Conservation (phyloP, 192 early-diverging fungal genomes). For the Podila clonocystis region DNA sequence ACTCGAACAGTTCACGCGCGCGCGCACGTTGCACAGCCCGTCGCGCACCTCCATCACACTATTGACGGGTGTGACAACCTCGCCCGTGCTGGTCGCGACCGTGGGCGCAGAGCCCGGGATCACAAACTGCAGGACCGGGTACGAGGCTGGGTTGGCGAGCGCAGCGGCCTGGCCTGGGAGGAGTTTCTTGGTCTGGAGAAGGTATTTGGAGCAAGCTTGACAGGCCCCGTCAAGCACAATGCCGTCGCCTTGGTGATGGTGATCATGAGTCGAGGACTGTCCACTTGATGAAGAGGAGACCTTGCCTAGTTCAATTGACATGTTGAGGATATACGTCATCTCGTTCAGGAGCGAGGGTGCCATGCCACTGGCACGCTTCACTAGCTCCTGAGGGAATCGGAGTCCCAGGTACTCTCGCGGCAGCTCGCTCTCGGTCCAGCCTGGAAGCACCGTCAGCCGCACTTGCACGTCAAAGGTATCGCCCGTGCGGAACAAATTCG, state of each 20-base stretch:
- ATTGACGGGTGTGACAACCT: not conserved
- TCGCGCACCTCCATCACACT: conserved; percentile 23
- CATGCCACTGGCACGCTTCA: conserved; percentile 19
- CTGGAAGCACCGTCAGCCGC: conserved; percentile 5
- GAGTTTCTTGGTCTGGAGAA: conserved; percentile 12
- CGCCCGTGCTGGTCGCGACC: not conserved
- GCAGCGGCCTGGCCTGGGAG: not conserved
- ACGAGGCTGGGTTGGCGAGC: conserved; percentile 5
- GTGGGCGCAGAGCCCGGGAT: conserved; percentile 1
- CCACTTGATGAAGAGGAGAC: not conserved
- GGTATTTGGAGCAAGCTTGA: conserved; percentile 3
- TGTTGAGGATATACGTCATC: conserved; percentile 28
- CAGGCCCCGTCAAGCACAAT: conserved; percentile 13
- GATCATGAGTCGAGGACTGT: not conserved
- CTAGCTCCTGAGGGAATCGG: conserved; percentile 36
- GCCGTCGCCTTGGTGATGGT: conserved; percentile 22
- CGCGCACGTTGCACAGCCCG: conserved; percentile 12
- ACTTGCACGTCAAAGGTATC: conserved; percentile 25
- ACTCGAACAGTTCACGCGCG: conserved; percentile 39
- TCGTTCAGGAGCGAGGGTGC: conserved; percentile 26
- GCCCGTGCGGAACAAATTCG: conserved; percentile 35
- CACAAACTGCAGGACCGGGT: conserved; percentile 26
- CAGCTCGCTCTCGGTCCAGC: not conserved
- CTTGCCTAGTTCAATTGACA: conserved; percentile 24
- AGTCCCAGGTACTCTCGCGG: conserved; percentile 26